Evolutionary conservation across 1,284 basidiomycete genomes (phyloP).

Genomic region (Tilletia horrida): DNA sequence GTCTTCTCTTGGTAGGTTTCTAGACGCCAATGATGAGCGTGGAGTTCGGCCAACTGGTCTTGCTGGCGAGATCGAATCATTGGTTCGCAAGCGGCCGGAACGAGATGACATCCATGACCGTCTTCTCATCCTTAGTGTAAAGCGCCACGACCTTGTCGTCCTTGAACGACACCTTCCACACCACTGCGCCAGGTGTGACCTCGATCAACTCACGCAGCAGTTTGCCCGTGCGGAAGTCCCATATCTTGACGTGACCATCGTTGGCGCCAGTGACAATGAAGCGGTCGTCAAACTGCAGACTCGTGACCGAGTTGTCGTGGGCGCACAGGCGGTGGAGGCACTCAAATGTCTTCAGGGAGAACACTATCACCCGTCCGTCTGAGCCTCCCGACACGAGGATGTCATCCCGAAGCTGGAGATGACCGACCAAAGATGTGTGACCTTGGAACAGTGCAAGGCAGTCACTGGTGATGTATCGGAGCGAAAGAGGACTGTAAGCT

Average conservation of each 20-base stretch:
- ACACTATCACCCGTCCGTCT: conserved; percentile 88
- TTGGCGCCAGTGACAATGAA: conserved; percentile 67
- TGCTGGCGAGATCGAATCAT: too few species aligned
- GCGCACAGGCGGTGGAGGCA: conserved; percentile 57
- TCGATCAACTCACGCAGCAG: conserved; percentile 50
- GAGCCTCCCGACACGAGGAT: conserved; percentile 85
- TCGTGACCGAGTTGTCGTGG: conserved; percentile 87
- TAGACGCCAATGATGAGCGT: too few species aligned
- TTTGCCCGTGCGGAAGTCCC: conserved; percentile 59
- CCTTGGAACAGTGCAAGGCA: conserved; percentile 84
- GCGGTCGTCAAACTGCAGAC: conserved; percentile 75
- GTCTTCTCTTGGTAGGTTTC: too few species aligned
- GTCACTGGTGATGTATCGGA: conserved; percentile 59
- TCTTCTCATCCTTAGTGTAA: conserved; percentile 77
- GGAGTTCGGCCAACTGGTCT: too few species aligned
- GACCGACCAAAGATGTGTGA: conserved; percentile 89
- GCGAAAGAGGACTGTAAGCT: conserved; percentile 61
- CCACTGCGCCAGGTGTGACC: conserved; percentile 62
- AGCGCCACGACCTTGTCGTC: conserved; percentile 76
- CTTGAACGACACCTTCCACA: conserved; percentile 82
- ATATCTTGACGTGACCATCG: conserved; percentile 85
- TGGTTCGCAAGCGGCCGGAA: conserved; percentile 39
- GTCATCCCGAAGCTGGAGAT: conserved; percentile 73
- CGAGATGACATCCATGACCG: conserved; percentile 73
- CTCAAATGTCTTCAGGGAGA: conserved; percentile 66